Evolutionary conservation across 305 asterid genomes (phyloP).

Genomic region (Fraxinus ornus): DNA sequence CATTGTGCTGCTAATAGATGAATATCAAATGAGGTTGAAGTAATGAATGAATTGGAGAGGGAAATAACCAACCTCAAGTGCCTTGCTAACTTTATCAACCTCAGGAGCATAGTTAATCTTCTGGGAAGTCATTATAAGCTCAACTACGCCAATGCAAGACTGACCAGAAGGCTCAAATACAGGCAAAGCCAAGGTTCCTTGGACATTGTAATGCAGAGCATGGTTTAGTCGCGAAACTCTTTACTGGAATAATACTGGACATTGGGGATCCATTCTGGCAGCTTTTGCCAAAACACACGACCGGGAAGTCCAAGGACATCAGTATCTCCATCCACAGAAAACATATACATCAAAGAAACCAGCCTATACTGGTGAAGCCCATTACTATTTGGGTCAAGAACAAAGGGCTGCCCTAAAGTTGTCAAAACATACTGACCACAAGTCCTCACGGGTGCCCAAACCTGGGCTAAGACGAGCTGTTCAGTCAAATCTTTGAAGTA

Average conservation of each 20-base stretch:
- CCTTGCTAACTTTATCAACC: constrained; percentile 94
- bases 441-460: constrained; percentile 86
- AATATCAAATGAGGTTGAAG: constrained; percentile 11
- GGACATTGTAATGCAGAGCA: constrained; percentile 77
- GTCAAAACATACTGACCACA: constrained; percentile 76
- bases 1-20: not conserved
- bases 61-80: constrained; percentile 76
- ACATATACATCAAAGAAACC: constrained; percentile 66
- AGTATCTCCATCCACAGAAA: constrained; percentile 63
- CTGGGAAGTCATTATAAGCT: constrained; percentile 86
- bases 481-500: constrained; percentile 75
- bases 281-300: constrained; percentile 71
- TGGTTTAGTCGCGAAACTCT: constrained; percentile 75
- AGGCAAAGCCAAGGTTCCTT: constrained; percentile 87
- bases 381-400: constrained; percentile 70
- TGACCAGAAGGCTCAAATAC: constrained; percentile 89
- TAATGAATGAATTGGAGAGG: constrained; percentile 10
- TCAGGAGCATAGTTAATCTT: constrained; percentile 87
- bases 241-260: constrained; percentile 88
- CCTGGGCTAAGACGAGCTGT: constrained; percentile 83
- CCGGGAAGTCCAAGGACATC: constrained; percentile 85
- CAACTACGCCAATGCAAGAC: constrained; percentile 80
- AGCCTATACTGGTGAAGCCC: constrained; percentile 88
- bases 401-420: constrained; percentile 87
- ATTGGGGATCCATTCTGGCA: constrained; percentile 95